Percentiles rank a stretch among this genome's conserved stretches.
These are phyloP conservation scores for Xylariaceae sp. DNA, from an alignment of 2,329 filamentous ascomycete species.

Conservation along the genomic window DNA sequence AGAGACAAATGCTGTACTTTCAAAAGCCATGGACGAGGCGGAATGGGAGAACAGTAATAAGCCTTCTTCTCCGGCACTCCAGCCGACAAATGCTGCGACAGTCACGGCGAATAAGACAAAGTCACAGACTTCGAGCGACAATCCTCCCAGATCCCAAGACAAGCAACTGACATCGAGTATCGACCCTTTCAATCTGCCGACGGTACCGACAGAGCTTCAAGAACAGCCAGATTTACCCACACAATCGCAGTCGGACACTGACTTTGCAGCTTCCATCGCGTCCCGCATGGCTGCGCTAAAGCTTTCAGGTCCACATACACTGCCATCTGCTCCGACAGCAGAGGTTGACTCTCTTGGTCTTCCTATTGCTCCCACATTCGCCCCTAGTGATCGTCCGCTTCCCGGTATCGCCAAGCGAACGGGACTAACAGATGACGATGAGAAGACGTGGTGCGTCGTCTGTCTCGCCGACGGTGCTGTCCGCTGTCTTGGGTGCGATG, in stretches of 20 bases:
- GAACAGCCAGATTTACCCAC: constrained; percentile 30
- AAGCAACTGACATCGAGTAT: neutral
- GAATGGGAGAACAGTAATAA: constrained; percentile 32
- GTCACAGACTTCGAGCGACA: constrained; percentile 3
- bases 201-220: constrained; percentile 44
- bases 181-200: constrained; percentile 41
- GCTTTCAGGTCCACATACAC: constrained; percentile 23
- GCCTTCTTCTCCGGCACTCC: constrained; percentile 12
- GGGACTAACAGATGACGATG: constrained; percentile 65
- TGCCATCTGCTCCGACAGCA: constrained; percentile 29
- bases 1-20: constrained; percentile 45
- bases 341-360: constrained; percentile 40
- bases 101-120: neutral
- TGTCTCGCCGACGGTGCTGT: constrained; percentile 77
- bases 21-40: constrained; percentile 45
- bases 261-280: constrained; percentile 46
- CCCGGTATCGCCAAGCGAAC: constrained; percentile 39
- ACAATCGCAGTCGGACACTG: constrained; percentile 25
- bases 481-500: constrained; percentile 68
- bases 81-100: neutral
- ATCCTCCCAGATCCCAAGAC: neutral
- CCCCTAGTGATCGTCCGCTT: constrained; percentile 41
- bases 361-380: constrained; percentile 49
- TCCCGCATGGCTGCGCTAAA: constrained; percentile 53
- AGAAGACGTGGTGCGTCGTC: constrained; percentile 76